Evolutionary conservation across 208 protist species (phyloP).

Genomic region (Leishmania lainsoni): DNA sequence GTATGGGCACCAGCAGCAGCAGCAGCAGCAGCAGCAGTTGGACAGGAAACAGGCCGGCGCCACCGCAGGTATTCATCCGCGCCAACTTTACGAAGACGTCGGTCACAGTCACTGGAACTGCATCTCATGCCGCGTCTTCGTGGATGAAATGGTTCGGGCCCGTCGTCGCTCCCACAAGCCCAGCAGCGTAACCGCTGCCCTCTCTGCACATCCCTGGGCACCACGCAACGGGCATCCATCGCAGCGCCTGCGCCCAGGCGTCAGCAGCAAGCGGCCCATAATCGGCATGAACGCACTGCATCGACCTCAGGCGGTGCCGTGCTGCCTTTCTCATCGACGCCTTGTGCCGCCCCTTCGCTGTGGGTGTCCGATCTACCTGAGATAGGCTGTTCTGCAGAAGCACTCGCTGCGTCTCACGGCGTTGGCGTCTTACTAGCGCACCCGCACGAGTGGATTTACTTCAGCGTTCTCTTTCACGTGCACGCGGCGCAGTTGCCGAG

Average conservation of each 20-base stretch:
- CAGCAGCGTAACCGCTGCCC: not conserved
- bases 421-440: slow-evolving; percentile 46
- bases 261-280: not conserved
- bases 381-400: not conserved
- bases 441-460: slow-evolving; percentile 34
- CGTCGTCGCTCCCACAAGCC: not conserved
- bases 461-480: slow-evolving; percentile 34
- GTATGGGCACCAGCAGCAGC: not conserved
- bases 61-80: not conserved
- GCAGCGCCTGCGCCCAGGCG: not conserved
- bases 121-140: not conserved
- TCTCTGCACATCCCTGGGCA: not conserved
- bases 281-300: not conserved
- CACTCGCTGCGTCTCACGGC: slow-evolving; percentile 5
- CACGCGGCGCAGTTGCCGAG: slow-evolving; percentile 9
- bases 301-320: not conserved
- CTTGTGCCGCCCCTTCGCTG: not conserved
- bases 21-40: not conserved
- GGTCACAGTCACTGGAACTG: slow-evolving; percentile 10
- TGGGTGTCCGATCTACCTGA: not conserved
- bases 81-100: not conserved
- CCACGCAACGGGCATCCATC: not conserved
- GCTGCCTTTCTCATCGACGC: not conserved
- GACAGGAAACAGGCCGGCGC: not conserved
- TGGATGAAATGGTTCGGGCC: not conserved